Evolutionary conservation across 495 filamentous ascomycete genomes (phyloP).

Genomic region (Amorphotheca resinae): DNA sequence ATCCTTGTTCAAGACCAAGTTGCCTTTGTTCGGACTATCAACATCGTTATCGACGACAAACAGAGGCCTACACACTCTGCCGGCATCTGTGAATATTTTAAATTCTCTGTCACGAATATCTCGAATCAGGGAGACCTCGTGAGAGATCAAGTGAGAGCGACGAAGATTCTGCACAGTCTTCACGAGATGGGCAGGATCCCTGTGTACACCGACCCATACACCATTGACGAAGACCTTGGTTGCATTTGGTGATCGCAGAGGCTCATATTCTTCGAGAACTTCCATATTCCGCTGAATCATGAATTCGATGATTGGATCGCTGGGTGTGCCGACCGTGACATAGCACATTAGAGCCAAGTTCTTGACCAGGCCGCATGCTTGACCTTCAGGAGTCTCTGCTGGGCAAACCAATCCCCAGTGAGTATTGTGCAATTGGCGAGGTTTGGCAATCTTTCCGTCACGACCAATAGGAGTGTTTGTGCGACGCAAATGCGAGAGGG

Average conservation of each 20-base stretch:
- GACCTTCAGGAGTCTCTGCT: slow-evolving; percentile 95
- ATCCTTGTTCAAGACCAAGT: slow-evolving; percentile 70
- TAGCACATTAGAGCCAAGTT: slow-evolving; percentile 97
- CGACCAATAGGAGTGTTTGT: slow-evolving; percentile 97
- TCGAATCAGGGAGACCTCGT: slow-evolving; percentile 83
- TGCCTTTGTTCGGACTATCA: slow-evolving; percentile 55
- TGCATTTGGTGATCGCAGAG: slow-evolving; percentile 72
- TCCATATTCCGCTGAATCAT: slow-evolving; percentile 94
- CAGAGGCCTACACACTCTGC: slow-evolving; percentile 82
- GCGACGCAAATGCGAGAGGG: slow-evolving; percentile 85
- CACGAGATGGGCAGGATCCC: slow-evolving; percentile 70
- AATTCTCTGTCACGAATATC: slow-evolving; percentile 96
- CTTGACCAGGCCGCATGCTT: slow-evolving; percentile 97
- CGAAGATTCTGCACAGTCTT: slow-evolving; percentile 64
- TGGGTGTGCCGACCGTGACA: slow-evolving; percentile 83
- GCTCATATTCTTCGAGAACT: slow-evolving; percentile 90
- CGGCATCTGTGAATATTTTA: slow-evolving; percentile 96
- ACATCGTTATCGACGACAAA: slow-evolving; percentile 78
- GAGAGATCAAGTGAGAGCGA: slow-evolving; percentile 57
- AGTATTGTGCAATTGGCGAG: slow-evolving; percentile 94
- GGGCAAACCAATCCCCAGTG: slow-evolving; percentile 98
- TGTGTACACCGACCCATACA: slow-evolving; percentile 89
- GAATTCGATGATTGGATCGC: slow-evolving; percentile 83
- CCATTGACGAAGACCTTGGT: slow-evolving; percentile 98
- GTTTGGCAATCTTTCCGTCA: slow-evolving; percentile 97